phyloP scores from a whole-genome alignment of 2,329 filamentous ascomycete genomes.

The Trichoderma semiorbis region DNA sequence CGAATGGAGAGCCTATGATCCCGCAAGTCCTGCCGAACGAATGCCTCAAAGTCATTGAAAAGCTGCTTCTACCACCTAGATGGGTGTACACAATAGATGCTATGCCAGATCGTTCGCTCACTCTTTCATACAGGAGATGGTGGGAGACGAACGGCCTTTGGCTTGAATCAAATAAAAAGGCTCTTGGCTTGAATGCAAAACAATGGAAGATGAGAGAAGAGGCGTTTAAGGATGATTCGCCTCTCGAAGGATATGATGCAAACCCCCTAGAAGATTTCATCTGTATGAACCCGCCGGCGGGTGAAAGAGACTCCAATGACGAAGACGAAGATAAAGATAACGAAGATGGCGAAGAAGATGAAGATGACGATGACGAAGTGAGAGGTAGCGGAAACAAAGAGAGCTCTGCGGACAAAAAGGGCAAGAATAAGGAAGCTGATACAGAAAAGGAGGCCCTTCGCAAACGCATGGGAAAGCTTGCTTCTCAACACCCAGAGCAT shows the following conservation, averaged over 20 bases:
- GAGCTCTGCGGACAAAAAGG: neutral
- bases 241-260: constrained; percentile 20
- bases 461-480: constrained; percentile 13
- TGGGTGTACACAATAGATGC: constrained; percentile 23
- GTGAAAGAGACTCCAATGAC: neutral
- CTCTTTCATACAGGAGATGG: constrained; percentile 21
- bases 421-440: neutral
- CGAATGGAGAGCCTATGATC: constrained; percentile 21
- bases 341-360: neutral
- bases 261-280: constrained; percentile 22
- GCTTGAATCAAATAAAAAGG: constrained; percentile 22
- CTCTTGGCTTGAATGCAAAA: constrained; percentile 18
- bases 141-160: constrained; percentile 24
- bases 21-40: constrained; percentile 21
- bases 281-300: constrained; percentile 4
- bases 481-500: constrained; percentile 23
- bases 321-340: neutral
- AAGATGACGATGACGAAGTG: neutral
- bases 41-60: constrained; percentile 15
- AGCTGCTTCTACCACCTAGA: constrained; percentile 17
- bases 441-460: neutral
- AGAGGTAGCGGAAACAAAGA: neutral
- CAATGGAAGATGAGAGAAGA: constrained; percentile 25
- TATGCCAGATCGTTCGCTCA: constrained; percentile 21
- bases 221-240: constrained; percentile 19